Base-by-base conservation (phyloP, 371 early-diverging fungal genomes). In the Funneliformis caledonium region DNA sequence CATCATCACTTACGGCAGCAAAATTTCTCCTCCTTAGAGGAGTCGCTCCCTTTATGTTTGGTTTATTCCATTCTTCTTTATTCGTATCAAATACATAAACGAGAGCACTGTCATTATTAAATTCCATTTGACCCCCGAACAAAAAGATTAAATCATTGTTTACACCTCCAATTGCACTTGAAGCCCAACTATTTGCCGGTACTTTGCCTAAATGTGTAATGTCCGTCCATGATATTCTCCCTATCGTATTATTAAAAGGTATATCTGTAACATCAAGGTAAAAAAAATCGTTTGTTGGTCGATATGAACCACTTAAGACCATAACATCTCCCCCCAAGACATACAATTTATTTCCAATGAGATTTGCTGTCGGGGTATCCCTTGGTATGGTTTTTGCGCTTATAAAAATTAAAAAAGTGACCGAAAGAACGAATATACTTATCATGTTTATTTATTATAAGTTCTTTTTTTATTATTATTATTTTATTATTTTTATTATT, bases 251-350 rank as follows among this genome's bases (percentile, higher is more conserved):
- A 65, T 37, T 65, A 14, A 65, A 65, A 7, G 33, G 37, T 12
- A 65, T 37, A 52, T 52, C 16, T 33, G 37, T 33, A 8, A 65
- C 8, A 65, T 65, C 67, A 26, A 65, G 67, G 19, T 65, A 65
- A 65, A 65, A 65, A 14, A 65, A 65, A 65, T 65, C 67, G 6
- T 65, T 65, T 65, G 67, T 37, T 5, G 67, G 67, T 65, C 6
- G 12, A 33, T 33, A 65, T 37, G 22, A 26, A 65, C 14, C 19
- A 60, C 1, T 14, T 4, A 8, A 7, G 22, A 7, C 8, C 31
- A 33, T 11, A 65, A 16, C 37, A 16, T 65, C 37, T 33, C 67
- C 67, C 16, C 52, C 52, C 16, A 52, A 6, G 12, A 52, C 16
- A 52, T 52, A 52, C 16, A 52, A 52, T 52, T 52, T 52, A 52